Percentiles rank a stretch among this genome's conserved stretches.
phyloP scores from a whole-genome alignment of 805 yeast species.

The Geotrichum ghanense region DNA sequence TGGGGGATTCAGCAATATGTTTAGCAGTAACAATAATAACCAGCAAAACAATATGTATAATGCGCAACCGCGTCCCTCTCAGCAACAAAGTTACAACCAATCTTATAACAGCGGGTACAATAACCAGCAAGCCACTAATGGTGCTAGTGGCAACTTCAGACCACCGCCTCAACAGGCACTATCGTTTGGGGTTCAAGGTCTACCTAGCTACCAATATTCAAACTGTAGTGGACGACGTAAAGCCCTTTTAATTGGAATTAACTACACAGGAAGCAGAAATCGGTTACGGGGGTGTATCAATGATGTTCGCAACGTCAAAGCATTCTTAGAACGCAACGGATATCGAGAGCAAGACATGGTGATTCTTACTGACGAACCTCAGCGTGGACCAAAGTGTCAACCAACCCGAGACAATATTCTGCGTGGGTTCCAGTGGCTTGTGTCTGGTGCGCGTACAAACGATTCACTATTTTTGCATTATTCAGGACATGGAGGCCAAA shows the following conservation, averaged over 20 bases:
- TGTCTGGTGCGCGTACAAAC: slow-evolving; percentile 57
- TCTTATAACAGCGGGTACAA: slow-evolving; percentile 5
- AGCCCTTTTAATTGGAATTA: slow-evolving; percentile 69
- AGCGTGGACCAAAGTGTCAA: slow-evolving; percentile 26
- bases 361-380: slow-evolving; percentile 31
- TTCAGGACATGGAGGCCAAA: slow-evolving; percentile 81
- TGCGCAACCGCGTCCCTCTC: too few species aligned
- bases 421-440: slow-evolving; percentile 76
- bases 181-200: slow-evolving; percentile 22
- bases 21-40: background rate
- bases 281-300: slow-evolving; percentile 70
- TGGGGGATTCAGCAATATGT: background rate
- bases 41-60: background rate
- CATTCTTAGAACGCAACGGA: slow-evolving; percentile 24
- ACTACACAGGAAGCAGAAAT: slow-evolving; percentile 55
- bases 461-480: slow-evolving; percentile 75
- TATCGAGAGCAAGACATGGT: slow-evolving; percentile 29
- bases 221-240: slow-evolving; percentile 61
- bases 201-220: slow-evolving; percentile 47
- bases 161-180: slow-evolving; percentile 23
- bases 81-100: background rate
- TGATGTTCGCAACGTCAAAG: slow-evolving; percentile 21
- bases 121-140: slow-evolving; percentile 1
- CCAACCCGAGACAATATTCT: slow-evolving; percentile 65
- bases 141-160: background rate